These are phyloP conservation scores for Beta corolliflora DNA, from an alignment of 179 eudicot genomes.

Conservation along the genomic window DNA sequence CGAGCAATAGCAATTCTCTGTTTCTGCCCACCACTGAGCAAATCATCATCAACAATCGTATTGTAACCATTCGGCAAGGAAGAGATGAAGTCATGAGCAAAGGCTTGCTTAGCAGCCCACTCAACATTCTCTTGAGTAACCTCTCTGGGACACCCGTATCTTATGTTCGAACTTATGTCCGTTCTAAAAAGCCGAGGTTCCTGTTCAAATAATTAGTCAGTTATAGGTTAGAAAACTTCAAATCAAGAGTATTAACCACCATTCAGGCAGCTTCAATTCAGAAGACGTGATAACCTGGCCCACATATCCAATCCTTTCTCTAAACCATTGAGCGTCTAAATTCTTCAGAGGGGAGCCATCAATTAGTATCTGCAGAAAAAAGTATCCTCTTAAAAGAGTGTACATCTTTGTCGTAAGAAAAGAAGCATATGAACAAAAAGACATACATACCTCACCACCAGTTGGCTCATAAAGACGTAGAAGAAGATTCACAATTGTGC, in stretches of 20 bases:
- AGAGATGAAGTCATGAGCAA: constrained; percentile 86
- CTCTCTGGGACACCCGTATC: constrained; percentile 78
- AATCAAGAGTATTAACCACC: constrained; percentile 5
- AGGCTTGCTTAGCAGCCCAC: constrained; percentile 93
- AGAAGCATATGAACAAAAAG: constrained; percentile 6
- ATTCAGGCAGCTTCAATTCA: constrained; percentile 19
- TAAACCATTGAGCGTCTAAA: constrained; percentile 77
- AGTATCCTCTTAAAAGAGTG: neutral
- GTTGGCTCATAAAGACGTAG: constrained; percentile 96
- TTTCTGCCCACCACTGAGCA: constrained; percentile 98
- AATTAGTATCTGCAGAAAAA: constrained; percentile 57
- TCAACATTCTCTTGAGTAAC: constrained; percentile 78
- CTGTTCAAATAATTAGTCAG: constrained; percentile 41
- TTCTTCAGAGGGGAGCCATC: constrained; percentile 78
- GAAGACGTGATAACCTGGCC: constrained; percentile 71
- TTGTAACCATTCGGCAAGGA: constrained; percentile 83
- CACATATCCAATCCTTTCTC: constrained; percentile 92
- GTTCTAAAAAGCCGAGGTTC: constrained; percentile 93
- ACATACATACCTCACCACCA: constrained; percentile 72
- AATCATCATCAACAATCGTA: constrained; percentile 93
- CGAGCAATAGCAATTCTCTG: constrained; percentile 97
- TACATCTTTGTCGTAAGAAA: neutral
- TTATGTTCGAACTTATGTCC: constrained; percentile 88
- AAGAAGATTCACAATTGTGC: constrained; percentile 91
- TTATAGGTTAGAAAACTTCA: neutral